Percentiles rank a stretch among this genome's conserved stretches.
phyloP scores from a whole-genome alignment of 495 filamentous ascomycete species.

The Lophium mytilinum region DNA sequence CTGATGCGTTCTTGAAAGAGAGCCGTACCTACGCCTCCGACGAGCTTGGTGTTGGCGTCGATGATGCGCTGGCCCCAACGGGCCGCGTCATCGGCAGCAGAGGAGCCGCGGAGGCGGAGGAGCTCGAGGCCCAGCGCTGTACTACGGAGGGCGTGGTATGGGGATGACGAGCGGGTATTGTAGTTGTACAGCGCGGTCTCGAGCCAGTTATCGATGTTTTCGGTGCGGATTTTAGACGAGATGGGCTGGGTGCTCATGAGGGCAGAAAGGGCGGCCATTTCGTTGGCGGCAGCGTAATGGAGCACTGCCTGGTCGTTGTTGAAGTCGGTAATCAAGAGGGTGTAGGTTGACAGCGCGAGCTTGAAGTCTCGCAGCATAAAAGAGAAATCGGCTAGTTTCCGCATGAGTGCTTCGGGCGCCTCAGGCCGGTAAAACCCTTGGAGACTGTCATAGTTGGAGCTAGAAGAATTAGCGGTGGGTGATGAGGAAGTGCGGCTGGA shows the following conservation, averaged over 20 bases:
- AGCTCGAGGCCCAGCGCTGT: constrained; percentile 72
- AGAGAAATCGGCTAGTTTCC: constrained; percentile 87
- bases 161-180: constrained; percentile 61
- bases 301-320: constrained; percentile 94
- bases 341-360: constrained; percentile 82
- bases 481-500: constrained; percentile 40
- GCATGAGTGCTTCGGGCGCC: constrained; percentile 77
- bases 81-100: constrained; percentile 77
- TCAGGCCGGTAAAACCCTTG: constrained; percentile 79
- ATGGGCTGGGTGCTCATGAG: constrained; percentile 65
- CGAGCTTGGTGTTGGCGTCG: constrained; percentile 62
- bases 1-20: constrained; percentile 77
- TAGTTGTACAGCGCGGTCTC: constrained; percentile 89
- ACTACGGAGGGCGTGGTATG: constrained; percentile 69
- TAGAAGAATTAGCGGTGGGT: constrained; percentile 36
- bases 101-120: constrained; percentile 65
- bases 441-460: constrained; percentile 65
- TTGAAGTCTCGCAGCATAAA: constrained; percentile 96
- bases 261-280: constrained; percentile 81
- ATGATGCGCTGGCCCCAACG: constrained; percentile 74
- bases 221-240: constrained; percentile 63
- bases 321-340: constrained; percentile 78
- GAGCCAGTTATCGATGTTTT: constrained; percentile 74
- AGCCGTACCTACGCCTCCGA: constrained; percentile 66
- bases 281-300: constrained; percentile 84